A percentile compares a stretch with the other conserved stretches of the same genome.
These are phyloP conservation scores for Grosmannia huntii DNA, from an alignment of 2,329 filamentous ascomycete species.

Conservation along the genomic window DNA sequence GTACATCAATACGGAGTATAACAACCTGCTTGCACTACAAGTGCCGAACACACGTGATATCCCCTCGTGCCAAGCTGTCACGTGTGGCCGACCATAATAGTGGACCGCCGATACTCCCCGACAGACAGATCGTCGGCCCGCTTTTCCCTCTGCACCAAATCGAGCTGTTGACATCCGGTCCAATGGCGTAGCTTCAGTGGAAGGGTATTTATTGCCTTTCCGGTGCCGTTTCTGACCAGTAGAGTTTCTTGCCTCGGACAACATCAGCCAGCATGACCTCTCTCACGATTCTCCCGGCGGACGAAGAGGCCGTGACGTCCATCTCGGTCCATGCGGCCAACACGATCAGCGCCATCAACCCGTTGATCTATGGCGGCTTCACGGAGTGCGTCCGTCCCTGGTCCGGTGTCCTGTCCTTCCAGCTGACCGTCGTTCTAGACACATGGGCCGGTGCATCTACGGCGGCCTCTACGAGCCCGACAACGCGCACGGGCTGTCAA, in stretches of 20 bases:
- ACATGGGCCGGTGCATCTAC: slow-evolving; percentile 85
- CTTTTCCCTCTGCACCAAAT: neutral
- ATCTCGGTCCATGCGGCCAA: slow-evolving; percentile 43
- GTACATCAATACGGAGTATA: too few species aligned
- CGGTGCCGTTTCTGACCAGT: too few species aligned
- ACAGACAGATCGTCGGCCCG: neutral
- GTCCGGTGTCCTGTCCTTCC: neutral
- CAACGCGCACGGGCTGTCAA: slow-evolving; percentile 48
- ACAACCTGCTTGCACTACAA: too few species aligned
- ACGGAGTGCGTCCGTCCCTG: slow-evolving; percentile 48
- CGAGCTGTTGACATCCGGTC: too few species aligned
- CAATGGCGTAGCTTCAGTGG: too few species aligned
- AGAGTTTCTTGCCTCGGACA: too few species aligned
- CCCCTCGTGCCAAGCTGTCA: too few species aligned
- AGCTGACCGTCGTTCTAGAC: slow-evolving; percentile 31
- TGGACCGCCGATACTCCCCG: neutral
- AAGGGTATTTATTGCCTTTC: too few species aligned
- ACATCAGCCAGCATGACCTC: slow-evolving; percentile 45
- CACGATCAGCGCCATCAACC: slow-evolving; percentile 60
- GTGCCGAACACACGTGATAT: too few species aligned
- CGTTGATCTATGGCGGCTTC: slow-evolving; percentile 75
- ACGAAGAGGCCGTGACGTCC: neutral
- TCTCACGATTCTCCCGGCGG: slow-evolving; percentile 48
- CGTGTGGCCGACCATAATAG: too few species aligned
- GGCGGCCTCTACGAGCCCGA: slow-evolving; percentile 73